Percentiles rank a stretch among this genome's conserved stretches.
phyloP scores from a whole-genome alignment of 169 alveolate genomes.

The Babesia divergens region DNA sequence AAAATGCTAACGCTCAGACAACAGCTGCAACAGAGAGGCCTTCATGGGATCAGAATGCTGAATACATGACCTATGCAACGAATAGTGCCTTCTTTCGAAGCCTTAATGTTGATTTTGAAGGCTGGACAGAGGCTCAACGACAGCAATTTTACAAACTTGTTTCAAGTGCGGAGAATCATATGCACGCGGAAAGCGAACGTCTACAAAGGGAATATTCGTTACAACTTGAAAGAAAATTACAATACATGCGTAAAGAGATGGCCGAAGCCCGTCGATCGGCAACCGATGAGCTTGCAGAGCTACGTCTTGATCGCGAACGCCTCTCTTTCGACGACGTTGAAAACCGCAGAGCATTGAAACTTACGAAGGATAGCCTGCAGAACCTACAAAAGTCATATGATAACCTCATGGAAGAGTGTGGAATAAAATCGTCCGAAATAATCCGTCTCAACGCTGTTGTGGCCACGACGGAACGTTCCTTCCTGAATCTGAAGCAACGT shows the following conservation, averaged over 20 bases:
- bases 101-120: constrained; percentile 20
- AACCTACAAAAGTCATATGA: constrained; percentile 57
- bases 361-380: constrained; percentile 21
- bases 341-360: constrained; percentile 3
- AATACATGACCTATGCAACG: constrained; percentile 20
- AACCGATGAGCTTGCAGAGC: constrained; percentile 33
- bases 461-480: constrained; percentile 19
- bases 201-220: constrained; percentile 46
- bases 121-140: constrained; percentile 32
- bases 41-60: constrained; percentile 2
- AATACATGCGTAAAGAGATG: constrained; percentile 23
- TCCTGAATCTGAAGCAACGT: constrained; percentile 31
- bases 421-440: constrained; percentile 7
- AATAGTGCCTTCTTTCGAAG: constrained; percentile 7
- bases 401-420: constrained; percentile 41
- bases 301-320: constrained; percentile 43
- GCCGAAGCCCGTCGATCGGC: constrained; percentile 28
- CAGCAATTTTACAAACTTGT: constrained; percentile 48
- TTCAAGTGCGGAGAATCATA: constrained; percentile 41
- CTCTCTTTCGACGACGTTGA: constrained; percentile 46
- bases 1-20: too few species aligned
- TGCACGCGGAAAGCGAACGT: constrained; percentile 59
- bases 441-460: constrained; percentile 25
- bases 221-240: constrained; percentile 53
- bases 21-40: too few species aligned